Conservation (phyloP, 345 rosid species). For the Hevea brasiliensis region DNA sequence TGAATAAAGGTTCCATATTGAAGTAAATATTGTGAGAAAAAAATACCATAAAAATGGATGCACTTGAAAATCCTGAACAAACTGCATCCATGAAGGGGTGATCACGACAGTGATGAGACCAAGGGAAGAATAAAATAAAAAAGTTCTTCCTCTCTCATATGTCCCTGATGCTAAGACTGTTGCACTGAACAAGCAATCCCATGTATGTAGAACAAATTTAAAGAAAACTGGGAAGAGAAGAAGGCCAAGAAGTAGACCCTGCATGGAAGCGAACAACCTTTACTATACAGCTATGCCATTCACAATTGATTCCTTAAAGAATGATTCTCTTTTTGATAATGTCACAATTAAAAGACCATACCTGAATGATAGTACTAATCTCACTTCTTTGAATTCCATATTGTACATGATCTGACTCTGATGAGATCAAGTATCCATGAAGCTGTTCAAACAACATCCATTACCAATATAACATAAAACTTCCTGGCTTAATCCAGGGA, state of each 20-base stretch:
- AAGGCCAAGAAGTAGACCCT: conserved; percentile 85
- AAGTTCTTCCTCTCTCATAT: conserved; percentile 44
- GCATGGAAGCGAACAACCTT: conserved; percentile 29
- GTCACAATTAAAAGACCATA: conserved; percentile 17
- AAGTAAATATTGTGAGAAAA: conserved; percentile 1
- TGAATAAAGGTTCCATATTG: background rate
- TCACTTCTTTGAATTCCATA: conserved; percentile 70
- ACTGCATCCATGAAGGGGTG: conserved; percentile 84
- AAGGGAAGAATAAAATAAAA: conserved; percentile 59
- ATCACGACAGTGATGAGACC: conserved; percentile 41
- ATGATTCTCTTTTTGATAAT: conserved; percentile 1
- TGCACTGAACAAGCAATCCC: conserved; percentile 25
- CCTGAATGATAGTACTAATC: conserved; percentile 79
- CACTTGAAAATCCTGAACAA: conserved; percentile 64
- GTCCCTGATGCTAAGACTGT: conserved; percentile 21
- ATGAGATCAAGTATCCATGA: conserved; percentile 39
- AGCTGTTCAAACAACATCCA: conserved; percentile 44
- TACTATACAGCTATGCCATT: conserved; percentile 12
- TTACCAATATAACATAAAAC: conserved; percentile 20
- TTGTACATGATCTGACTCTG: conserved; percentile 45
- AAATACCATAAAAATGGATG: conserved; percentile 85
- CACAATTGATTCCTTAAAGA: conserved; percentile 10
- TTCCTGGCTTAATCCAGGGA: conserved; percentile 15
- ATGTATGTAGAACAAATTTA: conserved; percentile 44
- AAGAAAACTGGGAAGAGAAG: conserved; percentile 64